phyloP scores from a whole-genome alignment of 2,329 filamentous ascomycete species.

The Ophiognomonia clavigignenti-juglandacearum region DNA sequence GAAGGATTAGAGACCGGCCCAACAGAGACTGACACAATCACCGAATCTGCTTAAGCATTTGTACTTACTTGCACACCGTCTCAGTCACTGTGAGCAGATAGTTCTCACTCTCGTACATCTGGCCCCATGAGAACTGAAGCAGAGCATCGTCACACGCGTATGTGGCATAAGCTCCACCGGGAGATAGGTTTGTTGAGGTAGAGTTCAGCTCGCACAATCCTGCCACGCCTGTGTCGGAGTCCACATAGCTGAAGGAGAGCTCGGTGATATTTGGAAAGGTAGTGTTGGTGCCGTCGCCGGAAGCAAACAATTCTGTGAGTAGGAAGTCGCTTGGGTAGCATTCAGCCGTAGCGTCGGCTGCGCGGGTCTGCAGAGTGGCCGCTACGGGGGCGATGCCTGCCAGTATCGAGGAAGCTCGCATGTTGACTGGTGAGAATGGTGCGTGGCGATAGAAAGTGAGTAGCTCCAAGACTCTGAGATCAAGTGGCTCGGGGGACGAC shows the following conservation, averaged over 20 bases:
- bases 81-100: conserved; percentile 37
- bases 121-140: conserved; percentile 39
- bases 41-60: no score
- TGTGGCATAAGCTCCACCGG: conserved; percentile 27
- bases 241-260: conserved; percentile 36
- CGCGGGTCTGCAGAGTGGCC: conserved; percentile 4
- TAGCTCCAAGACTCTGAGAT: neutral
- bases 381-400: conserved; percentile 11
- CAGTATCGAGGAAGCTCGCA: conserved; percentile 7
- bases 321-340: conserved; percentile 32
- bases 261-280: conserved; percentile 27
- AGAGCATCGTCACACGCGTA: conserved; percentile 37
- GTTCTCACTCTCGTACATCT: neutral
- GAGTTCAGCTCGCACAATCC: conserved; percentile 40
- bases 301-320: conserved; percentile 31
- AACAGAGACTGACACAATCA: neutral
- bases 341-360: conserved; percentile 4
- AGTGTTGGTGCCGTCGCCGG: conserved; percentile 18
- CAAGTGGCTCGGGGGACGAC: neutral
- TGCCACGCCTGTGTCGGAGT: conserved; percentile 33
- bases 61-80: conserved; percentile 32
- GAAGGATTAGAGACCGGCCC: conserved; percentile 1
- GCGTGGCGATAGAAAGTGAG: neutral
- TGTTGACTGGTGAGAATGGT: conserved; percentile 1
- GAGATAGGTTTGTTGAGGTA: conserved; percentile 31